Evolutionary conservation across 768 basidiomycete genomes (phyloP).

Genomic region (Leucogyrophana mollusca): DNA sequence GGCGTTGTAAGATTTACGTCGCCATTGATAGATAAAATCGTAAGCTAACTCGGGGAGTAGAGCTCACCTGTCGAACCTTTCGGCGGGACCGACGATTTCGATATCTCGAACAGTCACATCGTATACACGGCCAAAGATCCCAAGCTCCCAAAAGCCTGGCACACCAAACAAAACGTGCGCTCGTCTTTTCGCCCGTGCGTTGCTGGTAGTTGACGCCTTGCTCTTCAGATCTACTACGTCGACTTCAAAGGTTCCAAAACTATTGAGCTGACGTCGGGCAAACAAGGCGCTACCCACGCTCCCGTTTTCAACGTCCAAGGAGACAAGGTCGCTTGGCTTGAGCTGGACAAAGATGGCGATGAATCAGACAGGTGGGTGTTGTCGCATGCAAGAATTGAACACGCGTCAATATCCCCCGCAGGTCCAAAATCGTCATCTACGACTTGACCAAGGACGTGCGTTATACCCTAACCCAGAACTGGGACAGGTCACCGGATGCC

Average conservation of each 20-base stretch:
- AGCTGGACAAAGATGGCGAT: conserved; percentile 85
- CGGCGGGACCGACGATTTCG: conserved; percentile 81
- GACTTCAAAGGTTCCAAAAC: conserved; percentile 53
- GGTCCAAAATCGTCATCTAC: conserved; percentile 76
- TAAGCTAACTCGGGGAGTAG: conserved; percentile 31
- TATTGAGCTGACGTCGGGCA: conserved; percentile 75
- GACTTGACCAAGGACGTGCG: conserved; percentile 67
- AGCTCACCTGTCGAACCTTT: conserved; percentile 81
- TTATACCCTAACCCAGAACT: conserved; percentile 73
- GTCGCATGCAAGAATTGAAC: neutral
- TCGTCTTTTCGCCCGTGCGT: neutral
- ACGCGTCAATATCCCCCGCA: conserved; percentile 21
- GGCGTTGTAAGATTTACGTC: conserved; percentile 52
- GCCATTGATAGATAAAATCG: conserved; percentile 2
- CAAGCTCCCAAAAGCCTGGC: conserved; percentile 69
- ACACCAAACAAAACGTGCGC: conserved; percentile 84
- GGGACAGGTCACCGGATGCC: conserved; percentile 78
- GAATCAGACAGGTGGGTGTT: conserved; percentile 72
- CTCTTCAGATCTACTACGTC: conserved; percentile 66
- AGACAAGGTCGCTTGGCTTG: conserved; percentile 81
- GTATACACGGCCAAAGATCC: conserved; percentile 89
- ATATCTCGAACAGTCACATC: conserved; percentile 65
- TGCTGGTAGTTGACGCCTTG: no score
- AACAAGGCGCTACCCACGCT: conserved; percentile 79
- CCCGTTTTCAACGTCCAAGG: conserved; percentile 69